Evolutionary conservation across 2,329 filamentous ascomycete species (phyloP).

Genomic region (Penicillium italicum): DNA sequence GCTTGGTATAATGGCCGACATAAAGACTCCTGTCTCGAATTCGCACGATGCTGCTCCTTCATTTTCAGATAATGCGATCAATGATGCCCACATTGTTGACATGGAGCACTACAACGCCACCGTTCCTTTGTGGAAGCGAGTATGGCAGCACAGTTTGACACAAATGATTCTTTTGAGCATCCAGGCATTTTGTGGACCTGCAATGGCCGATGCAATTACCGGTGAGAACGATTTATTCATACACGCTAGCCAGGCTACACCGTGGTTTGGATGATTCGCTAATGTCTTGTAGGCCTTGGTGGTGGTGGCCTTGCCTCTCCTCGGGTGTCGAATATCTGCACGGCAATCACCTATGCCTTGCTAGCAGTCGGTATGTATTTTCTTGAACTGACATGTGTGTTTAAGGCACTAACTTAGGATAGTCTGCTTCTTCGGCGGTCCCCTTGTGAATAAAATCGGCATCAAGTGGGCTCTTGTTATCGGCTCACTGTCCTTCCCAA

Average conservation of each 20-base stretch:
- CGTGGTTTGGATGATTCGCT: not conserved
- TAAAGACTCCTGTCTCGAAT: not conserved
- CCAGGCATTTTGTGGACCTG: not conserved
- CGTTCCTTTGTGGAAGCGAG: not conserved
- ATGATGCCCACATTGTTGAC: not conserved
- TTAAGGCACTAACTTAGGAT: too few species aligned
- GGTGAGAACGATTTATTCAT: not conserved
- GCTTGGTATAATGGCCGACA: not conserved
- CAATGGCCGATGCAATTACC: not conserved
- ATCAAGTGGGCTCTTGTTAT: too few species aligned
- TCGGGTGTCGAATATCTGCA: too few species aligned
- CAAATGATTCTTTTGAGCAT: not conserved
- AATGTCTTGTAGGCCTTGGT: not conserved
- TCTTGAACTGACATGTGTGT: too few species aligned
- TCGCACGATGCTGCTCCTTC: not conserved
- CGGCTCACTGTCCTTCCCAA: too few species aligned
- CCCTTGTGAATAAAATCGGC: too few species aligned
- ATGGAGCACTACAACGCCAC: not conserved
- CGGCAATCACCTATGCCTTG: too few species aligned
- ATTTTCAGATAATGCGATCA: not conserved
- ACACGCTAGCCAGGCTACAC: not conserved
- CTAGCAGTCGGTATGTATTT: too few species aligned
- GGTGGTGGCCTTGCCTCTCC: too few species aligned
- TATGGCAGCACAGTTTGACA: not conserved
- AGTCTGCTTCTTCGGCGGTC: too few species aligned